A percentile compares a stretch with the other conserved stretches of the same genome.
phyloP scores from a whole-genome alignment of 352 stramenopile species.

The Pythium periplocum region DNA sequence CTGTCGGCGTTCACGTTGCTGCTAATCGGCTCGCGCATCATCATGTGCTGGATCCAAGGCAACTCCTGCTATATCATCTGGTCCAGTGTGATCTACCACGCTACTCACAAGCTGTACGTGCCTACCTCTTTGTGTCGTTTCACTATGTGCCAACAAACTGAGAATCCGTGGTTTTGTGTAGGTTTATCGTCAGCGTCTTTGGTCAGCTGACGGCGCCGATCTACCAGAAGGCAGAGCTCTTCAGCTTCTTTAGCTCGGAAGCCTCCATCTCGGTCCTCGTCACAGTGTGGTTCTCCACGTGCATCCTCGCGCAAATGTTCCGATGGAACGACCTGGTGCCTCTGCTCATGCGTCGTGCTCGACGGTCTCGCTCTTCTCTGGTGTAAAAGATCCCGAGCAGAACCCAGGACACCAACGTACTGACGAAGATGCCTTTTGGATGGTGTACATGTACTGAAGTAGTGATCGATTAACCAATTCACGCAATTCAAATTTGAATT shows the following conservation, averaged over 20 bases:
- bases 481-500: too few relatives aligned
- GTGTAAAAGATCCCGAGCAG: conserved; percentile 4
- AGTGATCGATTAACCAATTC: too few relatives aligned
- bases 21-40: conserved; percentile 79
- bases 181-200: conserved; percentile 87
- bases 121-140: background rate
- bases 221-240: conserved; percentile 78
- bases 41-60: conserved; percentile 90
- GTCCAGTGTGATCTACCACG: conserved; percentile 84
- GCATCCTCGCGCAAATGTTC: conserved; percentile 86
- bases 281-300: conserved; percentile 87
- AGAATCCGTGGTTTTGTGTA: conserved; percentile 11
- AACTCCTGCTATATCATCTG: conserved; percentile 87
- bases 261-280: conserved; percentile 76
- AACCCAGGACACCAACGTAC: too few relatives aligned
- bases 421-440: too few relatives aligned
- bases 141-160: too few relatives aligned
- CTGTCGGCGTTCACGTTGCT: conserved; percentile 73
- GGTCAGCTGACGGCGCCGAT: conserved; percentile 77
- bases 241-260: conserved; percentile 84
- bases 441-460: too few relatives aligned
- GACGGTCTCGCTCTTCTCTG: background rate
- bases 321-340: conserved; percentile 76
- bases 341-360: conserved; percentile 31
- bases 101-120: conserved; percentile 84